These are phyloP conservation scores for Arctostaphylos glauca DNA, from an alignment of 148 eudicot genomes.

Conservation along the genomic window DNA sequence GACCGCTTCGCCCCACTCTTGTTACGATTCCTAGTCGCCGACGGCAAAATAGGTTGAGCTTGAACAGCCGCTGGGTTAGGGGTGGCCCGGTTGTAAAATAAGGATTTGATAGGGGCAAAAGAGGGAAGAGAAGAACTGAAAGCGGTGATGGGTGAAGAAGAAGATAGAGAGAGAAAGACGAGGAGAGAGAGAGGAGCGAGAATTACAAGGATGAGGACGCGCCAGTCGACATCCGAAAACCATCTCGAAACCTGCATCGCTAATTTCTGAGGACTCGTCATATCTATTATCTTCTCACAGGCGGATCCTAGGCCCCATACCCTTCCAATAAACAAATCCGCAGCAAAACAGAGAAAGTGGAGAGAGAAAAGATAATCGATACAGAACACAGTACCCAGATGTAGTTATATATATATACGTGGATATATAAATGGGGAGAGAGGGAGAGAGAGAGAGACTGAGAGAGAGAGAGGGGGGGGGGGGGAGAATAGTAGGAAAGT, in stretches of 20 bases:
- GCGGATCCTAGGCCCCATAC: background rate
- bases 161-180: constrained; percentile 31
- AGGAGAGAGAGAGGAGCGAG: constrained; percentile 41
- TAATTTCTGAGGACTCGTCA: constrained; percentile 19
- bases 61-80: background rate
- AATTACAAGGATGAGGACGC: constrained; percentile 31
- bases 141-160: constrained; percentile 18
- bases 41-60: background rate
- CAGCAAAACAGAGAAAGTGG: background rate
- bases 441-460: background rate
- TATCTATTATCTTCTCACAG: background rate
- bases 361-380: background rate
- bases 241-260: constrained; percentile 27
- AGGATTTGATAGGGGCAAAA: constrained; percentile 18
- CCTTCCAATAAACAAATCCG: background rate
- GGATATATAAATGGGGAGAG: background rate
- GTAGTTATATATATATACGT: too few relatives aligned
- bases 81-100: constrained; percentile 1
- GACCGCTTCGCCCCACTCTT: background rate
- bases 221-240: constrained; percentile 54
- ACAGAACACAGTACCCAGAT: background rate
- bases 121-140: constrained; percentile 19
- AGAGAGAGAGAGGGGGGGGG: too few relatives aligned
- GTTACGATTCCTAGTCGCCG: background rate
- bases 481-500: background rate